These are phyloP conservation scores for Radiomyces spectabilis DNA, from an alignment of 192 early-diverging fungal genomes.

Conservation along the genomic window DNA sequence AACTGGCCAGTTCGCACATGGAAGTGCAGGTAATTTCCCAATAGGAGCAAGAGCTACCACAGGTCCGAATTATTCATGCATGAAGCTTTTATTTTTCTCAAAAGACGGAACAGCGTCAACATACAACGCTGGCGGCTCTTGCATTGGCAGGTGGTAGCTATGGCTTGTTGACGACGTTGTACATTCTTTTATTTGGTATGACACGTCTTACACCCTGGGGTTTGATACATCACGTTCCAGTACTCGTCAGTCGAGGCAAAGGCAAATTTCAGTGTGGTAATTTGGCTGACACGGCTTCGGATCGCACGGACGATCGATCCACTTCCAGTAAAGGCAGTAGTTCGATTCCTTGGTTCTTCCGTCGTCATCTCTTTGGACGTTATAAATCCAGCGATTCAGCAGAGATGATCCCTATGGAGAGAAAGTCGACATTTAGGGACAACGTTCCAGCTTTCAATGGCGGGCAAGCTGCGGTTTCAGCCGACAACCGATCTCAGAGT, in stretches of 20 bases:
- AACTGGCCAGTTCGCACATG: conserved; percentile 1
- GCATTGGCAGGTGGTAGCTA: conserved; percentile 21
- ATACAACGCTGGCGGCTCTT: conserved; percentile 11
- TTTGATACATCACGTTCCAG: conserved; percentile 13
- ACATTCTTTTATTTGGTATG: conserved; percentile 21
- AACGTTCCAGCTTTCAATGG: no score
- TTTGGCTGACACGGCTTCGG: no score
- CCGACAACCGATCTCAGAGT: not conserved
- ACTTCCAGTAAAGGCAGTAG: not conserved
- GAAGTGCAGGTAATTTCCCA: conserved; percentile 7
- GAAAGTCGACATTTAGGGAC: not conserved
- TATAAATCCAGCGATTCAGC: no score
- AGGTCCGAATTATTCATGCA: not conserved
- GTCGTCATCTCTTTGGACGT: not conserved
- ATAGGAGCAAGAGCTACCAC: not conserved
- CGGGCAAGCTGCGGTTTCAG: not conserved
- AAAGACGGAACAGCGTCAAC: conserved; percentile 17
- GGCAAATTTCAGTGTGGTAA: not conserved
- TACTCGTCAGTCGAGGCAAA: not conserved
- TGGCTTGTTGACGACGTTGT: conserved; percentile 13
- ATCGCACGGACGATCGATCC: no score
- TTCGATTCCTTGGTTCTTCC: conserved; percentile 4
- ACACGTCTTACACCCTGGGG: conserved; percentile 17
- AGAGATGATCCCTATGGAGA: not conserved
- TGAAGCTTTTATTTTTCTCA: not conserved